These are phyloP conservation scores for Blumeria hordei DNA, from an alignment of 2,329 filamentous ascomycete species.

Conservation along the genomic window DNA sequence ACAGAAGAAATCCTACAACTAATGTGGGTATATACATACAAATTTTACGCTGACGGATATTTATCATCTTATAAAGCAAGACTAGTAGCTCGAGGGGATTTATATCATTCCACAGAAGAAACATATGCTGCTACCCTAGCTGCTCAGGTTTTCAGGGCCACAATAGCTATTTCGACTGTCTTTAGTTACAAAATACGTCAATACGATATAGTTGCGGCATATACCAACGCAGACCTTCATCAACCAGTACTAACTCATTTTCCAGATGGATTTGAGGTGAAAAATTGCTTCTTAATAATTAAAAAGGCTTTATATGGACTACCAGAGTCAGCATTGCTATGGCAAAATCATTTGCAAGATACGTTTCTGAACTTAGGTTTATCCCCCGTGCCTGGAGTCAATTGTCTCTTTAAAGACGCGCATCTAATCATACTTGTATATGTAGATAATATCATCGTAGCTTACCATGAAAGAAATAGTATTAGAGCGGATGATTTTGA, in stretches of 20 bases:
- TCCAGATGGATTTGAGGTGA: not conserved
- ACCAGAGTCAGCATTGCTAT: not conserved
- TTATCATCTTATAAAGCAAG: constrained; percentile 8
- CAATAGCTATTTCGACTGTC: not conserved
- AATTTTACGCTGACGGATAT: constrained; percentile 9
- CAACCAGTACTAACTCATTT: not conserved
- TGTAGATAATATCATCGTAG: not conserved
- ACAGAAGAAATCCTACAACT: constrained; percentile 2
- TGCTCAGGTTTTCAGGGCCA: not conserved
- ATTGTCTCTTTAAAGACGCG: not conserved
- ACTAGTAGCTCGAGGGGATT: constrained; percentile 8
- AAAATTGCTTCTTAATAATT: not conserved
- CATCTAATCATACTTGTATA: not conserved
- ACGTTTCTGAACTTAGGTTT: not conserved
- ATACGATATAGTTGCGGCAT: constrained; percentile 1
- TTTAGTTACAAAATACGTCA: not conserved
- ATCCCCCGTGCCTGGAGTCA: not conserved
- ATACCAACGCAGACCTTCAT: not conserved
- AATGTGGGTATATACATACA: constrained; percentile 8
- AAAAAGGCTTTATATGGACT: not conserved
- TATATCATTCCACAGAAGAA: constrained; percentile 3
- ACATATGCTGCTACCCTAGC: constrained; percentile 2
- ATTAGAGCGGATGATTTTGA: not conserved
- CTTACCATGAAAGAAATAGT: not conserved
- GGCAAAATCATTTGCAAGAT: not conserved